phyloP scores from a whole-genome alignment of 192 early-diverging fungal species.

The Oehlia diaphana region DNA sequence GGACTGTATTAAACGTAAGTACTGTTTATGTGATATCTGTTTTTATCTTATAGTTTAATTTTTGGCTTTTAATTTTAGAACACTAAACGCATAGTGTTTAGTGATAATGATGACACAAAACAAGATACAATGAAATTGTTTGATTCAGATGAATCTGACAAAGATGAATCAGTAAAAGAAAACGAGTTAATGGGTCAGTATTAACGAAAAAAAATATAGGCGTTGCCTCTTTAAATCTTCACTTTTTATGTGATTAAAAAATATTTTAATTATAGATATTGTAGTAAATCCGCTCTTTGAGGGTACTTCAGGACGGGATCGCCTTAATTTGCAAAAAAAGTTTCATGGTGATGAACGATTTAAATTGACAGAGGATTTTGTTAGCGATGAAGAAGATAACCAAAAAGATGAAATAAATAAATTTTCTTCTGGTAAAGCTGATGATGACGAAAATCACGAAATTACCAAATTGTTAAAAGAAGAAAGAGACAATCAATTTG shows the following conservation, averaged over 20 bases:
- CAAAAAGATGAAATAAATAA: neutral
- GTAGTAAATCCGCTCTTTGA: constrained; percentile 46
- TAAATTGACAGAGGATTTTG: constrained; percentile 44
- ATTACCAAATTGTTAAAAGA: constrained; percentile 31
- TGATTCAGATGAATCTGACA: constrained; percentile 39
- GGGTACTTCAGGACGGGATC: constrained; percentile 39
- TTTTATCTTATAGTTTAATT: neutral
- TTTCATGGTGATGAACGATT: constrained; percentile 47
- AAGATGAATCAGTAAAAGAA: neutral
- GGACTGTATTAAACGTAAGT: neutral
- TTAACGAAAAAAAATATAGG: too few species aligned
- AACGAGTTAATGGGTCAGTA: neutral
- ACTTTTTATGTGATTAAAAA: neutral
- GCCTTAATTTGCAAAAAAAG: constrained; percentile 38
- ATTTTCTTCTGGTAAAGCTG: neutral
- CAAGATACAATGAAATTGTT: constrained; percentile 34
- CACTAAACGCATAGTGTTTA: constrained; percentile 15
- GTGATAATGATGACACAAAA: neutral
- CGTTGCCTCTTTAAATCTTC: neutral
- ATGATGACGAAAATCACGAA: constrained; percentile 40
- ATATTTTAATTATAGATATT: constrained; percentile 19
- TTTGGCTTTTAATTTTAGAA: neutral
- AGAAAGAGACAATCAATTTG: constrained; percentile 39
- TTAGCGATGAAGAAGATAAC: constrained; percentile 25
- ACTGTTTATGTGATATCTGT: neutral